Evolutionary conservation across 2,329 filamentous ascomycete species (phyloP), one percentile per base, ranked within the genome.

Genomic region (Dactylonectria estremocensis): DNA sequence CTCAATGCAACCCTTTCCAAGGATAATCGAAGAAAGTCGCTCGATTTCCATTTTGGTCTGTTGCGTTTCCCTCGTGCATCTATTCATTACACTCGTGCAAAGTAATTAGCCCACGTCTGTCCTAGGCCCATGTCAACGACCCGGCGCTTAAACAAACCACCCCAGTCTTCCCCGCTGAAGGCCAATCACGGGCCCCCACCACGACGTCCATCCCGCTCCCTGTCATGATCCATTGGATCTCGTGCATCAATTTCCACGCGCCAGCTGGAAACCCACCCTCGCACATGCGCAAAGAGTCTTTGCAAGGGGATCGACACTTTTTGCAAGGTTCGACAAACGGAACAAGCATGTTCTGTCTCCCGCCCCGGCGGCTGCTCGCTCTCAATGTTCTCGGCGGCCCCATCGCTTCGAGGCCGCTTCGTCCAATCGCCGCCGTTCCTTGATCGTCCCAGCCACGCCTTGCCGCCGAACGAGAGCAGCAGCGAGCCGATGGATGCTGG

Each of bases 201-300:
- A 43, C 58, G 13, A 9, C 45, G 35, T 61, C 52, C 20, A 45
- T 50, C 45, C 60, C 45, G 45, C 43, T 57, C 52, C 60, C 52
- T 49, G 57, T 43, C 46, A 52, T 35, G 56, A 61, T 56, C 57
- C 57, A 66, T 66, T 66, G 63, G 63, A 61, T 53, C 50, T 61
- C 63, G 20, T 61, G 57, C 58, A 28, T 33, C 52, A 22, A 28
- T 57, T 49, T 50, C 58, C 64, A 66, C 64, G 64, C 64, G 64
- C 64, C 63, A 28, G 33, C 52, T 37, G 11, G 55, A 35, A 35
- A 55, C 18, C 35, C 53, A 43, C 53, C 53, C 37, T 43, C 53
- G 53, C 37, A 43, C 53, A 43, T 49, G 40, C 40, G 40, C 40
- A 43, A 37, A 37, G 40, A 43, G 40, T n/a, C 7, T 28, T 28